Evolutionary conservation across 169 alveolate genomes (phyloP).

Genomic region (Plasmodium chabaudi): DNA sequence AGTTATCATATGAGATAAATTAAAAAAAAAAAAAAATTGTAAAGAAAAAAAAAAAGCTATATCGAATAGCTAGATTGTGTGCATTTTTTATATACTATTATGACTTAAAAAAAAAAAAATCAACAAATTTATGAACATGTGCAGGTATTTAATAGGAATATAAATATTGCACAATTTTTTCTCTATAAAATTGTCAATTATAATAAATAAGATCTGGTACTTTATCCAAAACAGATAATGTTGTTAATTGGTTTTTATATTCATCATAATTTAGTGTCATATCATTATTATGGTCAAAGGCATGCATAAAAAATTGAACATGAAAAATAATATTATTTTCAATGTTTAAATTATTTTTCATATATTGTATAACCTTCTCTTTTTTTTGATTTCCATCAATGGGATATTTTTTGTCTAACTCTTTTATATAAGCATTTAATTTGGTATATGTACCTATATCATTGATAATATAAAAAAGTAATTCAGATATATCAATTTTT

Average conservation of each 20-base stretch:
- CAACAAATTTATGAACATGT: too few relatives aligned
- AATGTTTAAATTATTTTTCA: slow-evolving; percentile 17
- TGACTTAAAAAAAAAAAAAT: too few relatives aligned
- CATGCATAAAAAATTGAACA: slow-evolving; percentile 1
- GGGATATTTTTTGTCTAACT: background rate
- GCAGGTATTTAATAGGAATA: too few relatives aligned
- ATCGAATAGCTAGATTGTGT: too few relatives aligned
- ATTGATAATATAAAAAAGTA: slow-evolving; percentile 18
- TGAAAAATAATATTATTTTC: slow-evolving; percentile 7
- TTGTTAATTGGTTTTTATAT: slow-evolving; percentile 29
- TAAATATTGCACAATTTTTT: too few relatives aligned
- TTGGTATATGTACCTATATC: background rate
- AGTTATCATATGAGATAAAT: too few relatives aligned
- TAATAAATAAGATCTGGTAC: slow-evolving; percentile 30
- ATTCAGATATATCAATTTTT: slow-evolving; percentile 29
- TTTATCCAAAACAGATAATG: slow-evolving; percentile 16
- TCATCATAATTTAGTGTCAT: slow-evolving; percentile 28
- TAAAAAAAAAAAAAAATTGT: too few relatives aligned
- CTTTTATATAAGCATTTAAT: background rate
- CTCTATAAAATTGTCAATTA: background rate
- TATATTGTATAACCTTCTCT: slow-evolving; percentile 14
- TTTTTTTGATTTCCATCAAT: background rate
- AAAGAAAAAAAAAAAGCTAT: too few relatives aligned
- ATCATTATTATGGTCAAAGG: slow-evolving; percentile 48
- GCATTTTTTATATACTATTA: too few relatives aligned